These are phyloP conservation scores for Turritis glabra DNA, from an alignment of 345 rosid genomes.

Conservation along the genomic window DNA sequence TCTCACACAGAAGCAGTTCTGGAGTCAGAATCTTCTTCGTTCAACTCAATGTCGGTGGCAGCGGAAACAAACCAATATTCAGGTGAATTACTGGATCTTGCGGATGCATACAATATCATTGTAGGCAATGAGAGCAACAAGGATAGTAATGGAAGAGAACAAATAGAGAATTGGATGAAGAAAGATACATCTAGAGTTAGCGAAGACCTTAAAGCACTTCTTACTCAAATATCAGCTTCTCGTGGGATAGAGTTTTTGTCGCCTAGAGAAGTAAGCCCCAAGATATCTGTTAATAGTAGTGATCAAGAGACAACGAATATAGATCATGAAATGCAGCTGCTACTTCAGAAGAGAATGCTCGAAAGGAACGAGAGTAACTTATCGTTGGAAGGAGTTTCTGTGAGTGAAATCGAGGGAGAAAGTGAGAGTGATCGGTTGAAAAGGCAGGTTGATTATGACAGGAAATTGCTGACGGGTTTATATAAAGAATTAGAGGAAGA, in stretches of 20 bases:
- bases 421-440: slow-evolving; percentile 66
- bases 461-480: slow-evolving; percentile 51
- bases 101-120: slow-evolving; percentile 82
- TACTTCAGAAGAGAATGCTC: slow-evolving; percentile 66
- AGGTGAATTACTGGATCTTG: slow-evolving; percentile 58
- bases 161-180: slow-evolving; percentile 60
- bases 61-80: slow-evolving; percentile 45
- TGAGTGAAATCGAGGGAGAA: slow-evolving; percentile 94
- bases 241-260: slow-evolving; percentile 63
- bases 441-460: slow-evolving; percentile 85
- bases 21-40: slow-evolving; percentile 36
- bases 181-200: slow-evolving; percentile 75
- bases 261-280: slow-evolving; percentile 61
- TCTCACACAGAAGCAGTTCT: slow-evolving; percentile 19
- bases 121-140: slow-evolving; percentile 62
- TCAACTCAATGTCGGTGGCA: slow-evolving; percentile 41
- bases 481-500: slow-evolving; percentile 94
- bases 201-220: slow-evolving; percentile 67
- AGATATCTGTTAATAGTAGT: slow-evolving; percentile 38
- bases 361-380: slow-evolving; percentile 88
- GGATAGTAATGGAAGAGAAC: slow-evolving; percentile 47
- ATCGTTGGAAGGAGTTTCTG: slow-evolving; percentile 75
- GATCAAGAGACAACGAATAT: slow-evolving; percentile 53
- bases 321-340: slow-evolving; percentile 53
- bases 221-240: slow-evolving; percentile 73